Base-by-base conservation (phyloP, 139 green algal species). In the Limnomonas spitsbergensis region DNA sequence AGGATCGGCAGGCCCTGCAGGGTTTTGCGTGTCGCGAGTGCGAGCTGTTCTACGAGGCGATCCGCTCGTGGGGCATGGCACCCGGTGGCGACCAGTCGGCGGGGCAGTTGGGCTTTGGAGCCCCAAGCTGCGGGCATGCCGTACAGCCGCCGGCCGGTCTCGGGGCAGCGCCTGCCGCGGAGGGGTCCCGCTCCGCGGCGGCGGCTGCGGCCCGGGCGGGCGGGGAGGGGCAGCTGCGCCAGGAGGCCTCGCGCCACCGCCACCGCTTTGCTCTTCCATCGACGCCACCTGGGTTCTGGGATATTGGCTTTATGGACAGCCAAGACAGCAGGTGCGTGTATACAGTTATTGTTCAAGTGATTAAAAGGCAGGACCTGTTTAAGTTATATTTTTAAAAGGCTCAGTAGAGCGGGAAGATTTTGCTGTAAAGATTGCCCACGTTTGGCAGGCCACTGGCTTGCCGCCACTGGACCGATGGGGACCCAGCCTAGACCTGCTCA, bases 231-330 rank as follows among this genome's bases (percentile, higher is more conserved):
- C 14, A 29, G 14, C 14, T 61, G 14, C 14, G 14, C 14, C 47
- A 61, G 47, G 20, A 61, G 14, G 47, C 47, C 14, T 61, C 47
- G 14, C 47, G 47, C 20, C 47, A 61, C 47, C 47, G 47, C 47
- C 20, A 61, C 20, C 47, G 47, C 20, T 61, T 61, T 61, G 47
- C 47, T 29, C 47, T 61, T 14, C 47, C 47, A 14, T 29, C 14
- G 14, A 61, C 47, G 47, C 47, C 47, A 29, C 47, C 47, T 29
- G 47, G 47, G 47, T 61, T 61, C 47, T 61, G 47, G 47, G 47
- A 61, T 20, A 61, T 61, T 61, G 47, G 47, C 14, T 61, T 61
- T 20, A 61, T 61, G 47, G 47, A 61, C 47, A 61, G 47, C 47
- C 47, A 61, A 20, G 47, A 61, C 47, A 61, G 47, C 47, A 61